These are phyloP conservation scores for Massariosphaeria phaeospora DNA, from an alignment of 495 filamentous ascomycete species.

Conservation along the genomic window DNA sequence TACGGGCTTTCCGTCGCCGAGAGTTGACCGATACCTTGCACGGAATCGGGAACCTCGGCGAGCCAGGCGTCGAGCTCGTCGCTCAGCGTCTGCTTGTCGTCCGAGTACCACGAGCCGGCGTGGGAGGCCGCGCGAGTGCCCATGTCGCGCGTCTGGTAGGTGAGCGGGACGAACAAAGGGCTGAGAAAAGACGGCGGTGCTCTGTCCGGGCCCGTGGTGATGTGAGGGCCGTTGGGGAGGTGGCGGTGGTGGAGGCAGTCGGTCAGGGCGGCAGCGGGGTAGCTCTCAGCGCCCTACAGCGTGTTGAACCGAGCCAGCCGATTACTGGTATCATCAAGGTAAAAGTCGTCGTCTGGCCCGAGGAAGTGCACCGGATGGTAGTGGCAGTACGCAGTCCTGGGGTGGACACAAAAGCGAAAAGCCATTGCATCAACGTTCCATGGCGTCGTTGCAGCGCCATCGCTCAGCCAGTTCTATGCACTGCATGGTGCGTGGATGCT, in stretches of 20 bases:
- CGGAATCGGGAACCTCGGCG: slow-evolving; percentile 58
- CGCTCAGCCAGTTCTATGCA: too few relatives aligned
- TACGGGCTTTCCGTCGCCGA: slow-evolving; percentile 46
- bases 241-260: background rate
- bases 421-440: too few relatives aligned
- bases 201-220: background rate
- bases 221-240: background rate
- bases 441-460: too few relatives aligned
- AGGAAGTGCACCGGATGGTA: too few relatives aligned
- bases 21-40: slow-evolving; percentile 43
- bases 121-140: slow-evolving; percentile 61
- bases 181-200: background rate
- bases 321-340: too few relatives aligned
- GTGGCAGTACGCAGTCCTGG: too few relatives aligned
- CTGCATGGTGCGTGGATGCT: too few relatives aligned
- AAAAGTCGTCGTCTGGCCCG: too few relatives aligned
- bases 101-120: slow-evolving; percentile 84
- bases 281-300: too few relatives aligned
- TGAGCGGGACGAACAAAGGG: background rate
- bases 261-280: background rate
- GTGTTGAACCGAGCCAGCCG: too few relatives aligned
- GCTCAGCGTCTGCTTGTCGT: slow-evolving; percentile 53
- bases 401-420: too few relatives aligned
- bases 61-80: slow-evolving; percentile 76
- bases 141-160: slow-evolving; percentile 43